Base-by-base conservation (phyloP, 2,329 filamentous ascomycete species). In the Epichloe festucae region DNA sequence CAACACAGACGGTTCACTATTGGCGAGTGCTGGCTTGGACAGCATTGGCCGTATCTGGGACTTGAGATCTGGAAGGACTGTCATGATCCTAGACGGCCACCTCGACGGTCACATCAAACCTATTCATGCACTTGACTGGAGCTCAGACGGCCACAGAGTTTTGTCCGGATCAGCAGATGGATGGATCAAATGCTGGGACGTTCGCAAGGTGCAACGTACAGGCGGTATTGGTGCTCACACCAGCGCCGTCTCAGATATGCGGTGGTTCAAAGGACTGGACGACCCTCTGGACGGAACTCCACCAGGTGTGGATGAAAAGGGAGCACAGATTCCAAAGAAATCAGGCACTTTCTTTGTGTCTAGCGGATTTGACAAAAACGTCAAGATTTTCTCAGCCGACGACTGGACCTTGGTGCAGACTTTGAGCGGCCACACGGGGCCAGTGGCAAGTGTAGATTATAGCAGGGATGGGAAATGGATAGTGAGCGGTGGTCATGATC, bases 131-230 rank as follows among this genome's bases (percentile, higher is more conserved):
- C 73, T 97, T 5, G 90, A 96, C 66, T 98, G 94, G 93, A 83
- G 87, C 53, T 78, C 84, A 0, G 93, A 98, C 63, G 89, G 91
- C 5, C 84, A 95, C 65, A 82, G 93, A n/a, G 81, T 97, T 8
- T 73, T 97, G n/a, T 89, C 89, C 0, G 90, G 89, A 1, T 94
- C 89, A 14, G 89, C 84, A 2, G 93, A 98, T 63, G 91, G 91
- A 17, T 97, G 93, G 79, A 83, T 95, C 62, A 97, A 96, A 68
- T 96, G 91, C 69, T 98, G 93, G 93, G 93, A 98, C 64, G 77
- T 98, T 49, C 82, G 93, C 45, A 91, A 93, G 61, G 90, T 97
- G 47, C 80, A 86, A 59, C 83, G 84, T 56, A 84, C 81, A 0
- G 91, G 88, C 12, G 87, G 86, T 17, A 85, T 98, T 46, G 93